A percentile compares a stretch with the other conserved stretches of the same genome.
Conservation (phyloP, 2,329 filamentous ascomycete species). For the Colletotrichum salicis region DNA sequence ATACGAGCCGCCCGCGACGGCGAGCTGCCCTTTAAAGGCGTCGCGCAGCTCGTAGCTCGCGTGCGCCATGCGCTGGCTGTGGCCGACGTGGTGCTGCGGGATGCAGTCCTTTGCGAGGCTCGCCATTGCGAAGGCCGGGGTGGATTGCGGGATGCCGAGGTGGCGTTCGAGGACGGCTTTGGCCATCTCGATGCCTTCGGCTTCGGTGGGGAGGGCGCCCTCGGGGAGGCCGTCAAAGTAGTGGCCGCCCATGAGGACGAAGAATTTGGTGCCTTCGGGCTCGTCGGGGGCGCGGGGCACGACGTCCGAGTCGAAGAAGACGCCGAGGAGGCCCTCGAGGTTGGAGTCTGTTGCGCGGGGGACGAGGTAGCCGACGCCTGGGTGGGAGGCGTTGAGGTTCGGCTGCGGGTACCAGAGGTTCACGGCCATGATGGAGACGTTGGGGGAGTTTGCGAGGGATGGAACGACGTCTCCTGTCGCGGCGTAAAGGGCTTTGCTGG, state of each 20-base stretch:
- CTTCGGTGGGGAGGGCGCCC: constrained; percentile 68
- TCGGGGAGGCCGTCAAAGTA: constrained; percentile 86
- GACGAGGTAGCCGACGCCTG: constrained; percentile 92
- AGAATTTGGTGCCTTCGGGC: constrained; percentile 61
- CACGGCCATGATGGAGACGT: constrained; percentile 89
- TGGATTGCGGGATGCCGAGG: constrained; percentile 71
- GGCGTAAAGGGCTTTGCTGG: constrained; percentile 56
- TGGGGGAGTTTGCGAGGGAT: constrained; percentile 64
- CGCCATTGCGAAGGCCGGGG: constrained; percentile 70
- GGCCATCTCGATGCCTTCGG: constrained; percentile 77
- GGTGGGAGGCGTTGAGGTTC: constrained; percentile 67
- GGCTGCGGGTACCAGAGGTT: constrained; percentile 84
- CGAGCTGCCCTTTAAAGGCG: constrained; percentile 70
- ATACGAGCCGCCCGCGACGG: constrained; percentile 70
- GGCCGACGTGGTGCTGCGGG: constrained; percentile 88
- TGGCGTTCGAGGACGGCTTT: constrained; percentile 77
- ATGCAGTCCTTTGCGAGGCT: constrained; percentile 77
- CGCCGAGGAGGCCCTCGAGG: constrained; percentile 85
- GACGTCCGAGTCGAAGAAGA: constrained; percentile 87
- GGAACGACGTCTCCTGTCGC: constrained; percentile 54
- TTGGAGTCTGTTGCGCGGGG: constrained; percentile 81
- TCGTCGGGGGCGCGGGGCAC: constrained; percentile 46
- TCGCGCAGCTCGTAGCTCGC: constrained; percentile 65
- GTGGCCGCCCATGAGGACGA: constrained; percentile 94
- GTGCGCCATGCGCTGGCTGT: constrained; percentile 69